phyloP scores from a whole-genome alignment of 495 filamentous ascomycete species.

The Poronia punctata region DNA sequence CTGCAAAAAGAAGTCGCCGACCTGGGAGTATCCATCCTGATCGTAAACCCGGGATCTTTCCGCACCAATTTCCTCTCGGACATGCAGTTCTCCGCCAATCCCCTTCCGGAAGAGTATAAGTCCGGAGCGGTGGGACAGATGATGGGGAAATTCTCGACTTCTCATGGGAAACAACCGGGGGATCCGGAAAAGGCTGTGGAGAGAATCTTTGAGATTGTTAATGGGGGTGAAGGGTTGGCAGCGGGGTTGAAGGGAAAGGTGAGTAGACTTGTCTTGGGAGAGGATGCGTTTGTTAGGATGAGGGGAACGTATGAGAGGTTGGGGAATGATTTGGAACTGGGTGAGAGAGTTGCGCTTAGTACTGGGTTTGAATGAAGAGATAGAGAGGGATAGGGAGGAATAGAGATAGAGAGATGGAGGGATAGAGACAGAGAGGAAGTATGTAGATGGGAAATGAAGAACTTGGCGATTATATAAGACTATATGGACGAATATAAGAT shows the following conservation, averaged over 20 bases:
- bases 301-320: conserved; percentile 12
- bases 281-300: conserved; percentile 12
- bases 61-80: conserved; percentile 25
- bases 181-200: conserved; percentile 35
- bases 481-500: no score
- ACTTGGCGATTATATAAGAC: no score
- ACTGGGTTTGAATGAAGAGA: conserved; percentile 12
- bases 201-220: conserved; percentile 32
- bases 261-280: conserved; percentile 10
- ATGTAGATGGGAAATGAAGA: no score
- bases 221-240: conserved; percentile 24
- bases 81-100: conserved; percentile 3
- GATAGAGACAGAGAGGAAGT: no score
- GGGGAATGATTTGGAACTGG: conserved; percentile 9
- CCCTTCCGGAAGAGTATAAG: conserved; percentile 17
- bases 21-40: conserved; percentile 29
- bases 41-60: conserved; percentile 39
- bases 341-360: conserved; percentile 12
- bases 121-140: conserved; percentile 12
- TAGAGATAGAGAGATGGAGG: no score
- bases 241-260: conserved; percentile 18
- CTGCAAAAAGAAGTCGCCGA: conserved; percentile 34
- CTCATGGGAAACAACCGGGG: conserved; percentile 29
- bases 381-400: no score
- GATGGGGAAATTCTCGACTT: conserved; percentile 4